Percentiles rank a stretch among this genome's conserved stretches.
These are phyloP conservation scores for Coprinellus micaceus DNA, from an alignment of 768 basidiomycete species.

Conservation along the genomic window DNA sequence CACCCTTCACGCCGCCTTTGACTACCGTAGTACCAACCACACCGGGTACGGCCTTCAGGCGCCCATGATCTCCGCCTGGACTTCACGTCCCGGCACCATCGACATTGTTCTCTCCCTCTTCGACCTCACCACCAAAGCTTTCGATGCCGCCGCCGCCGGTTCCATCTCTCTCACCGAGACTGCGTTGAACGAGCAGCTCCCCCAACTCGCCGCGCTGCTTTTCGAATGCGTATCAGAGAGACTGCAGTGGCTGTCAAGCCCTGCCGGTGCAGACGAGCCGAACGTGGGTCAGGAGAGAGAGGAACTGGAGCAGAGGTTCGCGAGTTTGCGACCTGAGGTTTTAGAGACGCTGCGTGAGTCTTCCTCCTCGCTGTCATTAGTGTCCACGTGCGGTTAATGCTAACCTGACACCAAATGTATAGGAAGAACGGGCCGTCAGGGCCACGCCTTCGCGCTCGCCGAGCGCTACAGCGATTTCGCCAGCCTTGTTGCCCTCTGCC, in stretches of 20 bases:
- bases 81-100: constrained; percentile 63
- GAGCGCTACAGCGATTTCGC: constrained; percentile 85
- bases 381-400: too few species aligned
- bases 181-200: constrained; percentile 54
- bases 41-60: constrained; percentile 74
- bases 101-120: constrained; percentile 73
- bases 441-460: constrained; percentile 76
- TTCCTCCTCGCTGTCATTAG: too few species aligned
- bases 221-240: constrained; percentile 68
- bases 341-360: constrained; percentile 76
- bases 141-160: constrained; percentile 33
- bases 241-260: constrained; percentile 61
- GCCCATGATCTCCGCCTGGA: constrained; percentile 79
- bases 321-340: constrained; percentile 67
- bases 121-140: constrained; percentile 50
- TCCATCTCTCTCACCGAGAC: constrained; percentile 21
- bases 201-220: constrained; percentile 58
- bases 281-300: constrained; percentile 53
- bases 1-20: constrained; percentile 65
- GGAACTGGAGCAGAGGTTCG: constrained; percentile 64
- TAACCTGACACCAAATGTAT: too few species aligned
- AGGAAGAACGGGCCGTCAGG: constrained; percentile 63
- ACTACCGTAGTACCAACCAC: constrained; percentile 69
- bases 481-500: constrained; percentile 80
- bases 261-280: constrained; percentile 42